Evolutionary conservation across 768 basidiomycete species (phyloP), one percentile per base, ranked within the genome.

Genomic region (Boletus insuetus): DNA sequence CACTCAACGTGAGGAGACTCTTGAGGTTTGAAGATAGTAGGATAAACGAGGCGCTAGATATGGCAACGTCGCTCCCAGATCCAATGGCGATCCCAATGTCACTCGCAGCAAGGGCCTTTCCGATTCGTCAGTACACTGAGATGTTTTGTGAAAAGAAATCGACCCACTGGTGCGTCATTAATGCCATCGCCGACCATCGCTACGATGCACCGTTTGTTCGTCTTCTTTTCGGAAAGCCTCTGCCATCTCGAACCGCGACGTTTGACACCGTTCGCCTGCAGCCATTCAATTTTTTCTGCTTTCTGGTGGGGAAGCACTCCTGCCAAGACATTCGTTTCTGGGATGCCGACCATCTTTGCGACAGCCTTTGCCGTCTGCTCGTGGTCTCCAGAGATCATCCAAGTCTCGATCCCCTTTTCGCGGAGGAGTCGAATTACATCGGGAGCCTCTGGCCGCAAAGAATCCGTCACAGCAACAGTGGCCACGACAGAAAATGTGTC

Each of bases 301-400:
- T 94, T 94, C 62, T 89, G 86, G 43, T 90, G 85, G 3, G 92
- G 92, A 7, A 93, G 75, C 0, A 91, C 89, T 0, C 85, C 87
- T n/a, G 90, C 91, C 49, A 86, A 83, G 43, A 94, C 86, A 58
- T 89, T 84, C 24, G 73, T 73, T 38, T 75, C 69, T 0, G 83
- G 77, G 50, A 94, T 87, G 4, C 89, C 89, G 2, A 90, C 82
- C 53, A 70, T 73, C 53, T 69, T 70, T 0, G 87, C 91, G 24
- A 94, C 85, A 13, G 90, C 87, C 46, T 73, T 73, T 0, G 90
- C 90, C 0, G 92, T 92, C 3, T 67, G 67, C 53, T 81, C 78
- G 55, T 84, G 83, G 64, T 94, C 92, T 3, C 93, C 93, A 13
- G 89, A 88, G 26, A 93, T 82, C 82, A 94, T 91, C 82, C 85